Conservation (phyloP, 352 stramenopile genomes). For the Ophiocytium majus region DNA sequence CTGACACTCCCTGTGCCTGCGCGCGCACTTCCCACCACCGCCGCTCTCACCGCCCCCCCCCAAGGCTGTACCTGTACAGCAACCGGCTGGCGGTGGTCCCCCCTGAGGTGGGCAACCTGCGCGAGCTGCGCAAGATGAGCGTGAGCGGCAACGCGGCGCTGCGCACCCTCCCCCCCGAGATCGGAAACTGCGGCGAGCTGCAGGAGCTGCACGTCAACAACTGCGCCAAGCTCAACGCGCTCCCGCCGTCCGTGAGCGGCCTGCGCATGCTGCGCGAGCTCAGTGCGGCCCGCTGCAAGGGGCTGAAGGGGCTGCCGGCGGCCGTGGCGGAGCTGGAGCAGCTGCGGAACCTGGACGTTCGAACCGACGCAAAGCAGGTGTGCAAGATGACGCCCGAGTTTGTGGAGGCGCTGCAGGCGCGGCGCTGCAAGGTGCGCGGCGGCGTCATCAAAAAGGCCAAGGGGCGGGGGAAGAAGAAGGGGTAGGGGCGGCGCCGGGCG, state of each 20-base stretch:
- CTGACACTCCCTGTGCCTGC: conserved; percentile 26
- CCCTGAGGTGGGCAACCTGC: conserved; percentile 37
- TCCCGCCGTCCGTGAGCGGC: conserved; percentile 36
- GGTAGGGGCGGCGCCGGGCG: too few species aligned
- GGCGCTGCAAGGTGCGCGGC: conserved; percentile 50
- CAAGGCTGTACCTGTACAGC: conserved; percentile 52
- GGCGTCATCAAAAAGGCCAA: conserved; percentile 59
- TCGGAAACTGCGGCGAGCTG: conserved; percentile 49
- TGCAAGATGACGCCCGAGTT: conserved; percentile 59
- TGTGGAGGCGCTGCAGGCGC: conserved; percentile 47
- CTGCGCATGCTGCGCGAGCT: conserved; percentile 50
- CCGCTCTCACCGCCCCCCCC: conserved; percentile 1
- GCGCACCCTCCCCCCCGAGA: conserved; percentile 43
- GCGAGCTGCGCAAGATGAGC: conserved; percentile 3
- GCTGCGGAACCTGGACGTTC: conserved; percentile 54
- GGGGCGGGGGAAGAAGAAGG: conserved; percentile 25
- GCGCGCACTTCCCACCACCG: not conserved
- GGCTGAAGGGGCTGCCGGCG: conserved; percentile 37
- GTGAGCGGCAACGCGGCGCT: conserved; percentile 14
- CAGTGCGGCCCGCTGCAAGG: conserved; percentile 36
- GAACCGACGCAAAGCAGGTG: conserved; percentile 56
- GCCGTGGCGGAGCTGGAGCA: conserved; percentile 37
- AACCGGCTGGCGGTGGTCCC: conserved; percentile 53
- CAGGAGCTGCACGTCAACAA: conserved; percentile 57
- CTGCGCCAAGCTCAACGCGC: conserved; percentile 50